Conservation (phyloP, 2,329 filamentous ascomycete species). For the Pseudogymnoascus destructans region DNA sequence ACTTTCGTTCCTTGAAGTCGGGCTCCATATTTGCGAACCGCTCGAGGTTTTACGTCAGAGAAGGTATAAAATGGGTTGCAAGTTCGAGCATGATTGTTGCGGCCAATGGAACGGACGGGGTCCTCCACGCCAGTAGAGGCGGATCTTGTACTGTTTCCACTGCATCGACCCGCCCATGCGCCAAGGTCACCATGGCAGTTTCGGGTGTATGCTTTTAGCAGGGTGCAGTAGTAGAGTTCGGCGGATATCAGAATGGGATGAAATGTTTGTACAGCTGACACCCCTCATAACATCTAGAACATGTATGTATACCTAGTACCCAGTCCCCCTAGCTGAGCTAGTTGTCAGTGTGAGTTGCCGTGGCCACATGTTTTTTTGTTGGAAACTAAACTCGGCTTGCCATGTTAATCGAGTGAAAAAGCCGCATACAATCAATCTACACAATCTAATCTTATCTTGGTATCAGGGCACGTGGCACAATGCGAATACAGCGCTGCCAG, state of each 20-base stretch:
- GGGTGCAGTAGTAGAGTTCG: not conserved
- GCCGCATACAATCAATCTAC: not conserved
- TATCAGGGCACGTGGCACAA: not conserved
- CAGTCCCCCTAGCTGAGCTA: too few species aligned
- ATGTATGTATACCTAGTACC: not conserved
- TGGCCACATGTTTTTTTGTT: not conserved
- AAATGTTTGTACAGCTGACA: not conserved
- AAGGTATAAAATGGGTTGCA: not conserved
- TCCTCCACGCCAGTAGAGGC: not conserved
- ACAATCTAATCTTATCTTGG: constrained; percentile 3
- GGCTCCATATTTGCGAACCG: not conserved
- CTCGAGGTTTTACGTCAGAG: not conserved
- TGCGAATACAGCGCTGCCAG: not conserved
- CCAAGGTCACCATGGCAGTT: not conserved
- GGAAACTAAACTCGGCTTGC: not conserved
- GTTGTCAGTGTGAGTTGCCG: not conserved
- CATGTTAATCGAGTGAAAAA: not conserved
- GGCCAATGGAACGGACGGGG: not conserved
- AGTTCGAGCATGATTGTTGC: not conserved
- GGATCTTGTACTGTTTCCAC: not conserved
- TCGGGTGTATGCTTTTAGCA: not conserved
- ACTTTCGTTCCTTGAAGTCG: not conserved
- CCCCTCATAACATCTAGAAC: not conserved
- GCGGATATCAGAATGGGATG: not conserved
- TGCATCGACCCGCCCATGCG: not conserved